phyloP scores from a whole-genome alignment of 2,329 filamentous ascomycete genomes.

The Stachybotrys chartarum region DNA sequence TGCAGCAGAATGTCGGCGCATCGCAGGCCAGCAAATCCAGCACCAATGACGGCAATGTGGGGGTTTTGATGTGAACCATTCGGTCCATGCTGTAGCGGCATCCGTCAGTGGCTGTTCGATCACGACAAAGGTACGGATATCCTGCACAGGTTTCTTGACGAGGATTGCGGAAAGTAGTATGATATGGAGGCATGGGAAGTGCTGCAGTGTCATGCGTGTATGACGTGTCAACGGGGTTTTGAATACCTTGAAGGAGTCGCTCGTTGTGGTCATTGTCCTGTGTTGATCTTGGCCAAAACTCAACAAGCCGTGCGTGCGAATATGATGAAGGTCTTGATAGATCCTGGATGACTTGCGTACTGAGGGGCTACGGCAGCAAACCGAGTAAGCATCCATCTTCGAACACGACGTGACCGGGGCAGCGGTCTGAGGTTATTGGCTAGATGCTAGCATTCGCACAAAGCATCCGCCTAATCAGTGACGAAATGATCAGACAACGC shows the following conservation, averaged over 20 bases:
- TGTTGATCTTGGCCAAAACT: constrained; percentile 23
- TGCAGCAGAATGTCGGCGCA: constrained; percentile 61
- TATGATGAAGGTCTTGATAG: constrained; percentile 40
- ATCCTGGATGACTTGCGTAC: constrained; percentile 37
- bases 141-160: not conserved
- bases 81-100: constrained; percentile 13
- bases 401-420: not conserved
- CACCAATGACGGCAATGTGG: constrained; percentile 61
- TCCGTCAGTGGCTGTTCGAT: constrained; percentile 13
- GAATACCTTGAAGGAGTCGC: constrained; percentile 9
- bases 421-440: too few relatives aligned
- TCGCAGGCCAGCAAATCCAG: constrained; percentile 63
- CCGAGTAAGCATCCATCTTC: constrained; percentile 45
- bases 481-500: too few relatives aligned
- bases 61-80: constrained; percentile 23
- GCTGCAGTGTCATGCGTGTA: too few relatives aligned
- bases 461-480: too few relatives aligned
- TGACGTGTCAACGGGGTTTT: too few relatives aligned
- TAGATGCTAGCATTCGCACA: too few relatives aligned
- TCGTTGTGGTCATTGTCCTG: constrained; percentile 20
- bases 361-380: constrained; percentile 38
- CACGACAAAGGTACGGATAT: not conserved
- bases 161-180: not conserved
- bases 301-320: constrained; percentile 27
- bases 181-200: not conserved